Base-by-base conservation (phyloP, 2,329 filamentous ascomycete species). In the Sporothrix dimorphospora region DNA sequence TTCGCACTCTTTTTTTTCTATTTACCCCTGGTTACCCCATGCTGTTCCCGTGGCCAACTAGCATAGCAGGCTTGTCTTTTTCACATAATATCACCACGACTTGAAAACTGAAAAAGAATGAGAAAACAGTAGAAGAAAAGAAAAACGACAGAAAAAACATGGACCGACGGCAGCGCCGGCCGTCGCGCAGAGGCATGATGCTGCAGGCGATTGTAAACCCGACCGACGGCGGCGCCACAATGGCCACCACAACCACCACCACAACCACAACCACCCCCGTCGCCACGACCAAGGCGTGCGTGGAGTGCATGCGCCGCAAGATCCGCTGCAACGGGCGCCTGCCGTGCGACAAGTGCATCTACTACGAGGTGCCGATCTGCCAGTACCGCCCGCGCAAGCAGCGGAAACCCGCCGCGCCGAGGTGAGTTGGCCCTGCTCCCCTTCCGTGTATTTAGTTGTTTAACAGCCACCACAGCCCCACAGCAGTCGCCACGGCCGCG, bases 281-380 rank as follows among this genome's bases (percentile, higher is more conserved):
- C 16, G 42, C 42, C 42, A 59, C 55, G 6, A 59, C 55, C 24
- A 59, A 59, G 27, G 55, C 55, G 12, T 59, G 55, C 16, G 55
- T 59, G 5, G 55, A 59, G 55, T 59, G 55, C 27, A 59, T 59
- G 55, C 24, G 55, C 12, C 55, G 55, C 24, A 59, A 59, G 16
- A 38, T 59, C 27, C 55, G 55, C 1, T 59, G 55, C 55, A 59
- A 59, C 24, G 55, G 55, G 12, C 27, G 55, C 21, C 55, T 59
- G 55, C 55, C 55, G 55, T 59, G 55, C 55, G 55, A 59, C 55
- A 59, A 59, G 55, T 59, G 55, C 27, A 38, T 59, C 24, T 59
- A 59, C 30, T 59, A 59, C 27, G 55, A 59, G 27, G 55, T 59
- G 55, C 55, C 55, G 12, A 34, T 59, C 16, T 59, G 55, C 55